These are phyloP conservation scores for Geopyxis carbonaria DNA, from an alignment of 495 filamentous ascomycete species.

Conservation along the genomic window DNA sequence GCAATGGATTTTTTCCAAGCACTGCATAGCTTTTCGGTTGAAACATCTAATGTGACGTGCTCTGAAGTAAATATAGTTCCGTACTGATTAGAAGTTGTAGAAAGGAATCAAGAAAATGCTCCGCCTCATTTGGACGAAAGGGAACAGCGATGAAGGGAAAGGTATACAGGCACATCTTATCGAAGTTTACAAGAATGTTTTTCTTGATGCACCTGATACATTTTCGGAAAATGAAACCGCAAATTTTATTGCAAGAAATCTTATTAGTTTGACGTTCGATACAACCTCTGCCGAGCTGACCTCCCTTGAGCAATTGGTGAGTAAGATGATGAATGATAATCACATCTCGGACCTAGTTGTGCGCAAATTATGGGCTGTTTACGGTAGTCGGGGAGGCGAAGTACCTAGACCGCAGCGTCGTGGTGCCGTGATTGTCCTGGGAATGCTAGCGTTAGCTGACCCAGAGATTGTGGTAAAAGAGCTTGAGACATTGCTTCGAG, in stretches of 20 bases:
- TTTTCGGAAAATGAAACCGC: slow-evolving; percentile 82
- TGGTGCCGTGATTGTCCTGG: slow-evolving; percentile 87
- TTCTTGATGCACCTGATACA: slow-evolving; percentile 80
- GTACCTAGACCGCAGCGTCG: slow-evolving; percentile 84
- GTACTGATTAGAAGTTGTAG: slow-evolving; percentile 5
- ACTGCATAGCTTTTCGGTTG: slow-evolving; percentile 84
- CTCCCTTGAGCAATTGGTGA: slow-evolving; percentile 80
- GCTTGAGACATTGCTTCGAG: slow-evolving; percentile 81
- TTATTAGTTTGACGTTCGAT: slow-evolving; percentile 96
- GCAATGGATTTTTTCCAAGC: slow-evolving; percentile 98
- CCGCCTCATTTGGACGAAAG: slow-evolving; percentile 95
- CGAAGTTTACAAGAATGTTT: slow-evolving; percentile 87
- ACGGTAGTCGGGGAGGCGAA: slow-evolving; percentile 79
- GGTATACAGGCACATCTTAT: slow-evolving; percentile 94
- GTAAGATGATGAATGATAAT: slow-evolving; percentile 92
- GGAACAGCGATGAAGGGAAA: slow-evolving; percentile 97
- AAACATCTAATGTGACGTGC: slow-evolving; percentile 55
- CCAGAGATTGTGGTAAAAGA: slow-evolving; percentile 85
- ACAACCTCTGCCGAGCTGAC: slow-evolving; percentile 88
- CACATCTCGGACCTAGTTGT: slow-evolving; percentile 74
- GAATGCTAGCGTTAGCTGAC: slow-evolving; percentile 87
- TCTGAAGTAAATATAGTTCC: background rate
- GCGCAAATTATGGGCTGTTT: slow-evolving; percentile 92
- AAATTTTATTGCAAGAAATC: slow-evolving; percentile 91
- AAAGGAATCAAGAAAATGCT: slow-evolving; percentile 84